Base-by-base conservation (phyloP, 2,329 filamentous ascomycete genomes). In the Cytospora piceae region DNA sequence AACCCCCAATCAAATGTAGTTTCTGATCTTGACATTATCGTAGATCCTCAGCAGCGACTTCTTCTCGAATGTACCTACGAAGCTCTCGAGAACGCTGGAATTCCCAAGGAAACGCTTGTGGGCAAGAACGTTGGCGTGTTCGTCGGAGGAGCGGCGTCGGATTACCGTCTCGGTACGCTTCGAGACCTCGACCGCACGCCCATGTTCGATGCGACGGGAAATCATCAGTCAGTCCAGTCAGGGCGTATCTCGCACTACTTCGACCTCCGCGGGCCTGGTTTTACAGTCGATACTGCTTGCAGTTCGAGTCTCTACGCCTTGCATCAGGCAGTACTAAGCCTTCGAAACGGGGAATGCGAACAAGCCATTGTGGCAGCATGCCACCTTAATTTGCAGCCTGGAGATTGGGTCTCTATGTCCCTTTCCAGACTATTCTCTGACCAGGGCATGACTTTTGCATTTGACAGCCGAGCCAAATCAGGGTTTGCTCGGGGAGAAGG, bases 401-500 rank as follows among this genome's bases (percentile, higher is more conserved):
- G 46, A 60, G 61, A 39, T 66, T 71, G 37, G 42, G 58, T 57
- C 58, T 72, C 63, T 42, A 67, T 32, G 68, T 49, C 46, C n/a
- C 24, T 58, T 17, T 74, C 57, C 78, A 66, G 61, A 34, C 39
- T 72, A 7, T 69, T 69, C 39, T 63, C 68, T 8, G 67, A 69
- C 42, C 71, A 73, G 4, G 69, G 65, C 31, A 70, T 69, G 42
- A 61, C 63, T 1, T 68, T 70, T n/a, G 66, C 70, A 12, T 76
- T 72, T 58, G 77, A 78, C 58, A 63, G 71, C 54, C 69, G 73
- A 27, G 76, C 73, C 6, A 72, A 65, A 56, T 65, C 76, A 56
- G 78, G 78, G 3, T 79, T 77, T 57, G 76, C 72, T 1, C 70
- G 75, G 15, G 77, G 77, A 4, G 78, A 80, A 65, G 78, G 78